Evolutionary conservation across 129 eudicot genomes (phyloP).

Genomic region (Artemisia argyi): DNA sequence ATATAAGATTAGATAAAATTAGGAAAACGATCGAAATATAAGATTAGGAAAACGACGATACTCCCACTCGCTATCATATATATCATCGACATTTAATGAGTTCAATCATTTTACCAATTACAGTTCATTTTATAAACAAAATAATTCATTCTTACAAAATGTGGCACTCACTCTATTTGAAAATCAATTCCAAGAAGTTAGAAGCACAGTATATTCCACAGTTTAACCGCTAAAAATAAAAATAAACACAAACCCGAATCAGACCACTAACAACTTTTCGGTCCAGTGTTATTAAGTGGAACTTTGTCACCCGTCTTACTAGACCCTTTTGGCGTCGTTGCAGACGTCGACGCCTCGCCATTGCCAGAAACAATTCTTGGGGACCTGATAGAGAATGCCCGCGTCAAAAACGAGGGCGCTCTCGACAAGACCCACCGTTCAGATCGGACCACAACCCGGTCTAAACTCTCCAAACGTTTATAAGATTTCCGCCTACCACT

Average conservation of each 20-base stretch:
- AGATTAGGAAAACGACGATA: no score
- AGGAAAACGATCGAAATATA: no score
- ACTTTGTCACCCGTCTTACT: constrained; percentile 30
- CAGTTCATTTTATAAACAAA: no score
- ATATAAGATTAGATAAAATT: no score
- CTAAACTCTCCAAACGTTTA: constrained; percentile 39
- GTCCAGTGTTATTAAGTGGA: constrained; percentile 47
- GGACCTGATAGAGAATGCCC: constrained; percentile 32
- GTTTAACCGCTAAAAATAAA: not conserved
- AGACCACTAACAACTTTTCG: constrained; percentile 40
- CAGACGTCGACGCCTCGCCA: constrained; percentile 49
- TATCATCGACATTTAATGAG: no score
- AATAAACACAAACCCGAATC: constrained; percentile 23
- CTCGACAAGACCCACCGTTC: constrained; percentile 37
- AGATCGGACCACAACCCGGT: constrained; percentile 31
- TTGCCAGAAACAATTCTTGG: constrained; percentile 42
- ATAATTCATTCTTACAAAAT: no score
- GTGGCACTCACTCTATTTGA: no score
- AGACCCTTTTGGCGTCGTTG: constrained; percentile 30
- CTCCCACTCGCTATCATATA: no score
- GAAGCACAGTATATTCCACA: constrained; percentile 9
- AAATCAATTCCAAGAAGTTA: not conserved
- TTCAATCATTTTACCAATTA: no score
- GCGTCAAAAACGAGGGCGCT: constrained; percentile 40
- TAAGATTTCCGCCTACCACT: constrained; percentile 24